These are phyloP conservation scores for Priceomyces melissophilus DNA, from an alignment of 805 yeast genomes.

Conservation along the genomic window DNA sequence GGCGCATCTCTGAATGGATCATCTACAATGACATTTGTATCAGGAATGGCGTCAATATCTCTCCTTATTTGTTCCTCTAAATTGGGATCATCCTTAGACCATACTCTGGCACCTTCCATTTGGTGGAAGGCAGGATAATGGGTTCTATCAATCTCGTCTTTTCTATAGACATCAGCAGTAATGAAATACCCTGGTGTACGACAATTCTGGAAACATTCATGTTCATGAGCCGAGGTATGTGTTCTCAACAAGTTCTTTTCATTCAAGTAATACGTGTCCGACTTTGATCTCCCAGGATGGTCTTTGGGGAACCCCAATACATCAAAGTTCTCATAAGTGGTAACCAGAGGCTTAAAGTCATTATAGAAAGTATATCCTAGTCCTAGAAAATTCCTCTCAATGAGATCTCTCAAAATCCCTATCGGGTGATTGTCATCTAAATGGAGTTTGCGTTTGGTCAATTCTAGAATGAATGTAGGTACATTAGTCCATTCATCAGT, in stretches of 20 bases:
- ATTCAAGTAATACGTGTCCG: slow-evolving; percentile 91
- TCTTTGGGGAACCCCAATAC: slow-evolving; percentile 85
- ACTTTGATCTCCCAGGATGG: slow-evolving; percentile 89
- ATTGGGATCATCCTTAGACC: slow-evolving; percentile 56
- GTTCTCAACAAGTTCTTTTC: slow-evolving; percentile 72
- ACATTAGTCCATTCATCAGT: slow-evolving; percentile 85
- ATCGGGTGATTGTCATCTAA: slow-evolving; percentile 78
- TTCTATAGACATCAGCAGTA: slow-evolving; percentile 91
- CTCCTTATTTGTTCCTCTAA: slow-evolving; percentile 34
- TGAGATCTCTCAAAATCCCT: slow-evolving; percentile 73
- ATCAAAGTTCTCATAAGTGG: slow-evolving; percentile 83
- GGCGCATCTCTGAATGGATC: slow-evolving; percentile 56
- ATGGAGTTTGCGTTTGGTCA: slow-evolving; percentile 74
- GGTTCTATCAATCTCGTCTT: slow-evolving; percentile 92
- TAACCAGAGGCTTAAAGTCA: slow-evolving; percentile 78
- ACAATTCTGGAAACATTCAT: slow-evolving; percentile 67
- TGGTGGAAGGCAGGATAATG: slow-evolving; percentile 98
- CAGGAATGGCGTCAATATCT: slow-evolving; percentile 67
- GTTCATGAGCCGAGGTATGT: slow-evolving; percentile 96
- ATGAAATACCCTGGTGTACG: slow-evolving; percentile 84
- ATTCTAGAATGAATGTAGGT: slow-evolving; percentile 64
- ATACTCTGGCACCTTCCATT: slow-evolving; percentile 91
- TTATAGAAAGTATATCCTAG: slow-evolving; percentile 77
- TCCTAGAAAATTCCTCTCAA: slow-evolving; percentile 63
- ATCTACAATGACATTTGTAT: slow-evolving; percentile 67